Conservation (phyloP, 2,329 filamentous ascomycete species). For the Ascochyta viciae-villosae region DNA sequence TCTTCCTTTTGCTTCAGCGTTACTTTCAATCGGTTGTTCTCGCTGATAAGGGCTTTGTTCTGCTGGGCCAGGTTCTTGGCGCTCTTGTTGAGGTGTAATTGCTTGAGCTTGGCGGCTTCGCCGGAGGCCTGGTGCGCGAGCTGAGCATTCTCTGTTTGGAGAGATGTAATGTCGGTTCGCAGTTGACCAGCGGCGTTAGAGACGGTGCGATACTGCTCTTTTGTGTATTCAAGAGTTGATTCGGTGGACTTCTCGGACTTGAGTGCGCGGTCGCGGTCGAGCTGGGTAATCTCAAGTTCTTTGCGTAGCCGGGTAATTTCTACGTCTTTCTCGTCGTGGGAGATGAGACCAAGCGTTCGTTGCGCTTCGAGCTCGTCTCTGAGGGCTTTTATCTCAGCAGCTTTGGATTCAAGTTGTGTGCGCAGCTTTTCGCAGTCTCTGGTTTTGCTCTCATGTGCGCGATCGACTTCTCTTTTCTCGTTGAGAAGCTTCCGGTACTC, state of each 20-base stretch:
- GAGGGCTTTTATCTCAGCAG: conserved; percentile 21
- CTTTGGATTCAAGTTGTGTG: conserved; percentile 26
- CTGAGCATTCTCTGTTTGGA: conserved; percentile 23
- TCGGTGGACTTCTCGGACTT: conserved; percentile 43
- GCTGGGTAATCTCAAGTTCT: conserved; percentile 27
- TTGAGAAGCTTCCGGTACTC: conserved; percentile 26
- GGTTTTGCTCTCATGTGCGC: conserved; percentile 22
- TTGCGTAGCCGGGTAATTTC: conserved; percentile 34
- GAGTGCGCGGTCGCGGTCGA: conserved; percentile 34
- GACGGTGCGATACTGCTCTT: conserved; percentile 60
- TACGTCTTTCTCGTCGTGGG: conserved; percentile 30
- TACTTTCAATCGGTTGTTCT: conserved; percentile 26
- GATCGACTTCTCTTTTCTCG: conserved; percentile 26
- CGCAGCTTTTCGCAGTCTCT: conserved; percentile 25
- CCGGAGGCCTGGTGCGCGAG: conserved; percentile 29
- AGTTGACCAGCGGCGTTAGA: conserved; percentile 21
- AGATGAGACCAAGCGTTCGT: conserved; percentile 25
- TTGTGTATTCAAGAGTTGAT: conserved; percentile 63
- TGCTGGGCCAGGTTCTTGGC: conserved; percentile 17
- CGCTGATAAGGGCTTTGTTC: conserved; percentile 7
- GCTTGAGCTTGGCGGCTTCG: conserved; percentile 26
- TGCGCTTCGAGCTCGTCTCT: conserved; percentile 28
- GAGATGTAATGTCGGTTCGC: conserved; percentile 14
- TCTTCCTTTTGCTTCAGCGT: conserved; percentile 32
- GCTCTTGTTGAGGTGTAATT: conserved; percentile 24